A percentile compares a stretch with the other conserved stretches of the same genome.
Evolutionary conservation across 352 stramenopile genomes (phyloP).

Genomic region (Phytophthora fragariaefolia): DNA sequence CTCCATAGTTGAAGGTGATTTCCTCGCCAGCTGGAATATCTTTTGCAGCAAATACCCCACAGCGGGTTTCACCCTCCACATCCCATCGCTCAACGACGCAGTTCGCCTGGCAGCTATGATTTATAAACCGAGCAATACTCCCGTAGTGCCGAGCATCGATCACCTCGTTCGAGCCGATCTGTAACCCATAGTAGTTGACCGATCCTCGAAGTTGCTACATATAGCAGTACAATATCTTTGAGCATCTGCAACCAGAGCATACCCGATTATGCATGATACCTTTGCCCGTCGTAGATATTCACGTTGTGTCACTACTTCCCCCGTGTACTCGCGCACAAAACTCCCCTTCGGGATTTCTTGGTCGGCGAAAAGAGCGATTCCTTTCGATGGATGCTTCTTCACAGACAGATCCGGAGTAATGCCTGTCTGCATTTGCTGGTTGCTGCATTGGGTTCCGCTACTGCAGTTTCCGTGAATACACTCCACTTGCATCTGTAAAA

Average conservation of each 20-base stretch:
- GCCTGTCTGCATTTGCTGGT: conserved; percentile 19
- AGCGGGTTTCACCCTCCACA: conserved; percentile 6
- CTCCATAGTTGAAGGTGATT: conserved; percentile 7
- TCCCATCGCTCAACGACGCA: conserved; percentile 11
- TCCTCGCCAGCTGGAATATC: not conserved
- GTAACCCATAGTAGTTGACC: conserved; percentile 10
- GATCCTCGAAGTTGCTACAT: not conserved
- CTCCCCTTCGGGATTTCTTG: not conserved
- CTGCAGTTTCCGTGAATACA: conserved; percentile 5
- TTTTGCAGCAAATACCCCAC: not conserved
- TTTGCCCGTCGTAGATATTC: not conserved
- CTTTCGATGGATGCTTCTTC: conserved; percentile 13
- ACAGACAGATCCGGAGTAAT: not conserved
- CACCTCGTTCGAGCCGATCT: not conserved
- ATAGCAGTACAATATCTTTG: too few relatives aligned
- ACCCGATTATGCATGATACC: conserved; percentile 1
- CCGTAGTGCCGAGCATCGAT: conserved; percentile 5
- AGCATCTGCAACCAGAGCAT: too few relatives aligned
- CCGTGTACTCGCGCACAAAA: conserved; percentile 17
- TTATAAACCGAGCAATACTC: conserved; percentile 1
- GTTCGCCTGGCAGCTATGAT: conserved; percentile 7
- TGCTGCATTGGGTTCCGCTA: conserved; percentile 10
- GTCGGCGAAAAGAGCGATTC: not conserved
- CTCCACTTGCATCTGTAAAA: conserved; percentile 17
- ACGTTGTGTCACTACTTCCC: conserved; percentile 2